A percentile compares a stretch with the other conserved stretches of the same genome.
phyloP scores from a whole-genome alignment of 1,284 basidiomycete species.

The Moniliella sp. region DNA sequence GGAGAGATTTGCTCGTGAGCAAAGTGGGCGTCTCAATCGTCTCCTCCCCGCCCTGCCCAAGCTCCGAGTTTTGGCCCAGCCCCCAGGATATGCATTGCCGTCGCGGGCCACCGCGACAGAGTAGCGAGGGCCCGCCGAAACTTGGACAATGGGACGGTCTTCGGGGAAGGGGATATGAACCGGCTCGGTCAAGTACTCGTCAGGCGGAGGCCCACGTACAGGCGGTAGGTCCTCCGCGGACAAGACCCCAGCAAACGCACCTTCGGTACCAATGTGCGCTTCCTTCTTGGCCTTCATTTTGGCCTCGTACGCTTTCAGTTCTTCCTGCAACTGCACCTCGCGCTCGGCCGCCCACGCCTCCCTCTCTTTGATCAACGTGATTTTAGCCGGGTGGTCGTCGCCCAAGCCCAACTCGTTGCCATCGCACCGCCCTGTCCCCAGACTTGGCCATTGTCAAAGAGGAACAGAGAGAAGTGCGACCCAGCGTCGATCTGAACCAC shows the following conservation, averaged over 20 bases:
- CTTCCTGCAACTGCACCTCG: constrained; percentile 3
- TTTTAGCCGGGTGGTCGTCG: constrained; percentile 43
- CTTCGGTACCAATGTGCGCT: constrained; percentile 24
- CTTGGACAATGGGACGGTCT: constrained; percentile 50
- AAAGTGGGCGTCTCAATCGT: constrained; percentile 45
- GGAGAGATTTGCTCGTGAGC: constrained; percentile 39
- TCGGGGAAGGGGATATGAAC: constrained; percentile 27
- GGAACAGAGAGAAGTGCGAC: constrained; percentile 66
- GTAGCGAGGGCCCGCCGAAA: constrained; percentile 58
- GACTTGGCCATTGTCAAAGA: constrained; percentile 59
- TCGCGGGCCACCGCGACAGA: constrained; percentile 57
- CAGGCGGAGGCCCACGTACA: constrained; percentile 4
- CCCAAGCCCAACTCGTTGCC: constrained; percentile 55
- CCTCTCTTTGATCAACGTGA: constrained; percentile 34
- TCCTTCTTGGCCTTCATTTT: constrained; percentile 5
- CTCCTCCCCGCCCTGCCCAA: constrained; percentile 38
- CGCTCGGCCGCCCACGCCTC: constrained; percentile 15
- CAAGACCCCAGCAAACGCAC: constrained; percentile 7
- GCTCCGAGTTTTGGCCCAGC: constrained; percentile 43
- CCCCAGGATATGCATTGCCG: constrained; percentile 69
- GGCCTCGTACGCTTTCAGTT: constrained; percentile 4
- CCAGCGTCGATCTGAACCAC: constrained; percentile 48
- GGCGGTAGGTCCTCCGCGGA: constrained; percentile 5
- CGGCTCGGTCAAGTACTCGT: constrained; percentile 15
- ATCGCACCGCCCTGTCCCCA: constrained; percentile 61